Percentiles rank a stretch among this genome's conserved stretches.
Evolutionary conservation across 257 asterid species (phyloP).

Genomic region (Salvia hispanica): DNA sequence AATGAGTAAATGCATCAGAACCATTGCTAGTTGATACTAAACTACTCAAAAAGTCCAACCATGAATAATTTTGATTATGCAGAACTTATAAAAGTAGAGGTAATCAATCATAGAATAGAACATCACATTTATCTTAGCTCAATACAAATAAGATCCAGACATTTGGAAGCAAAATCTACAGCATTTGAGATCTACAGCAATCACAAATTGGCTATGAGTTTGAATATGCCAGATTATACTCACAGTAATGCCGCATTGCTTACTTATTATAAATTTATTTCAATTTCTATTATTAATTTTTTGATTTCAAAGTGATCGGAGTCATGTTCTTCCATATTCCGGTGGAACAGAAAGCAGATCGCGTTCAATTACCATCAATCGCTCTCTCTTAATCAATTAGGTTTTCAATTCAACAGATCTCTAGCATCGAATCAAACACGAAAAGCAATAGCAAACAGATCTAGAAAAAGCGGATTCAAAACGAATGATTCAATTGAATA

Average conservation of each 20-base stretch:
- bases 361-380: not conserved
- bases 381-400: not conserved
- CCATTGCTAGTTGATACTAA: too few relatives aligned
- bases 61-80: not conserved
- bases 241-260: too few relatives aligned
- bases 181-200: not conserved
- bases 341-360: slow-evolving; percentile 6
- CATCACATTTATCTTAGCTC: slow-evolving; percentile 1
- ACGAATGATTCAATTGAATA: not conserved
- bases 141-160: slow-evolving; percentile 15
- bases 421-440: too few relatives aligned
- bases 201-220: not conserved
- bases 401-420: too few relatives aligned
- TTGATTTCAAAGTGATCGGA: not conserved
- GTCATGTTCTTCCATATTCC: not conserved
- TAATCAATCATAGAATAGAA: too few relatives aligned
- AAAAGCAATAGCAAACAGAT: not conserved
- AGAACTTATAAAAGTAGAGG: not conserved
- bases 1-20: not conserved
- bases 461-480: not conserved
- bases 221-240: too few relatives aligned
- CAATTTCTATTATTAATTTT: too few relatives aligned
- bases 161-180: not conserved
- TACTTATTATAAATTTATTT: too few relatives aligned
- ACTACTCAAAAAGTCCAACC: not conserved